Evolutionary conservation across 805 yeast species (phyloP).

Genomic region (Saccharomyces mikatae): DNA sequence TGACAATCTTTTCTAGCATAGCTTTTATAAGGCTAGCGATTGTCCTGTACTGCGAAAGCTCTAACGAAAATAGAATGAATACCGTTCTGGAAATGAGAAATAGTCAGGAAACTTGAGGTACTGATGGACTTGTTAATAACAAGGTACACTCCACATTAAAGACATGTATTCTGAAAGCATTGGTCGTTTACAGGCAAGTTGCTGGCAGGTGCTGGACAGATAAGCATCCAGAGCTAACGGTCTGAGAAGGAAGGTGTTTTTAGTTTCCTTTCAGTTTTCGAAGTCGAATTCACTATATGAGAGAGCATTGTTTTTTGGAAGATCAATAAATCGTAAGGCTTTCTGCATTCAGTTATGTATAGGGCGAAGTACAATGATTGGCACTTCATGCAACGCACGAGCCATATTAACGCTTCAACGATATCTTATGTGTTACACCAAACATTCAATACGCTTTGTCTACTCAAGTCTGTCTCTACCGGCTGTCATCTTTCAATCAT

Average conservation of each 20-base stretch:
- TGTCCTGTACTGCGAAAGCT: background rate
- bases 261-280: background rate
- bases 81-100: background rate
- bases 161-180: too few species aligned
- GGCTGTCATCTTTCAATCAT: too few species aligned
- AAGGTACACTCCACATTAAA: background rate
- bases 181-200: background rate
- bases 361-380: background rate
- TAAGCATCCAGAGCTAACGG: background rate
- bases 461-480: too few species aligned
- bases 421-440: background rate
- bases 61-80: background rate
- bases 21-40: background rate
- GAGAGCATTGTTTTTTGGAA: background rate
- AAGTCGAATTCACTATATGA: background rate
- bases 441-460: too few species aligned
- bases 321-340: background rate
- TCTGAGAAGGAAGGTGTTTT: background rate
- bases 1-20: too few species aligned
- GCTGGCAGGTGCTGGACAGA: background rate
- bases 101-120: background rate
- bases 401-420: background rate
- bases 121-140: background rate
- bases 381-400: background rate
- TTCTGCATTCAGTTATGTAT: background rate